Evolutionary conservation across 2,329 filamentous ascomycete species (phyloP).

Genomic region (Pseudogymnoascus sp.): DNA sequence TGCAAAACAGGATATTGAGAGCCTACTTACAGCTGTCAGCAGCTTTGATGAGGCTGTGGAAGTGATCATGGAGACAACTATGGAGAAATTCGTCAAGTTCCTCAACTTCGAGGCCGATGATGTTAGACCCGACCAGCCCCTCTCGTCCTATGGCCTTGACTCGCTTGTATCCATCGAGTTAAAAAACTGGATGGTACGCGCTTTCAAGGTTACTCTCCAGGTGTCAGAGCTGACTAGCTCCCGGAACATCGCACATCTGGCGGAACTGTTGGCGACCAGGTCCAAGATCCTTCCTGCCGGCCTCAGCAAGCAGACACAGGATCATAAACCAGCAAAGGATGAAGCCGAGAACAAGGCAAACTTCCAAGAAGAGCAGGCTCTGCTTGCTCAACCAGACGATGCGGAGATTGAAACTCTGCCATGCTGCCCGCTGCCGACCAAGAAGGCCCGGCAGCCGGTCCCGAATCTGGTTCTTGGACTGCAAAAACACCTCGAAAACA

Average conservation of each 20-base stretch:
- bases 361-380: neutral
- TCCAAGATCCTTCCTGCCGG: slow-evolving; percentile 20
- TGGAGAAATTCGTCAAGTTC: slow-evolving; percentile 20
- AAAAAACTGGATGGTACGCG: slow-evolving; percentile 17
- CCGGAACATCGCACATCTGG: slow-evolving; percentile 22
- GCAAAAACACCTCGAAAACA: neutral
- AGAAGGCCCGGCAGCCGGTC: neutral
- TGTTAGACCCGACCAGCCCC: neutral
- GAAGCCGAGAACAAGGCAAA: neutral
- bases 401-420: neutral
- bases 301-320: neutral
- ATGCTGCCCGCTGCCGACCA: neutral
- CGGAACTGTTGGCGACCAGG: slow-evolving; percentile 21
- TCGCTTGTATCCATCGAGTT: slow-evolving; percentile 18
- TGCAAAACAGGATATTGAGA: neutral
- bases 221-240: slow-evolving; percentile 25
- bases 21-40: neutral
- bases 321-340: neutral
- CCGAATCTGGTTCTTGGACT: neutral
- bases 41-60: neutral
- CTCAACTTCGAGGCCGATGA: slow-evolving; percentile 20
- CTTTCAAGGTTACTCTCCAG: slow-evolving; percentile 24
- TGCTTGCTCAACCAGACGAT: neutral
- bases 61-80: neutral
- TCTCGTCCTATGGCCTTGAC: slow-evolving; percentile 15